Base-by-base conservation (phyloP, 2,329 filamentous ascomycete species). In the Fusarium incarnatum region DNA sequence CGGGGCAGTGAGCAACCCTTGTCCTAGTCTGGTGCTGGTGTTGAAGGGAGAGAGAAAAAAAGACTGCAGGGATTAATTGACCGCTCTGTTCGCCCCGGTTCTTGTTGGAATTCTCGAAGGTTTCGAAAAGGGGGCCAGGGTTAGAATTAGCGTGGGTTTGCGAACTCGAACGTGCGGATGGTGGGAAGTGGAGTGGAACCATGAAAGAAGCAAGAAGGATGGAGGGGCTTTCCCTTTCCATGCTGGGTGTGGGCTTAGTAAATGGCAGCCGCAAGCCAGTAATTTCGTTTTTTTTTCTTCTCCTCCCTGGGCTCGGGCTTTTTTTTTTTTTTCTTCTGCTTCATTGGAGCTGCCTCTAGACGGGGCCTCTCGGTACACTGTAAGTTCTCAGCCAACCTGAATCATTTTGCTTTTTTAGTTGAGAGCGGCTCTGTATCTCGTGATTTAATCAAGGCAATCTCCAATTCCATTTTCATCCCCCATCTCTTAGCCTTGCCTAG, bases 51-150 rank as follows among this genome's bases (percentile, higher is more conserved):
- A 60, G 60, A 59, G 28, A 56, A 40, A 28, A 56, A 59, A 47
- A 49, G 55, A 9, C 32, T 41, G 23, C 66, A 75, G 63, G 73
- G 72, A 67, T 57, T 16, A 30, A 72, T 66, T 75, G 73, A 76
- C 74, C 74, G 74, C 74, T 52, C 49, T 67, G 71, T 71, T 76
- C 72, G 69, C 69, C 72, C 73, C 73, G 44, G 63, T 68, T 75
- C 66, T 74, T 63, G 56, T 67, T 72, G 55, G 69, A 60, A 76
- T 76, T 76, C 74, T 76, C 72, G 74, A 76, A 76, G 74, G 72
- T 75, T 76, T 76, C 74, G 73, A 76, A 76, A 71, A 76, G 63
- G 69, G 68, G 72, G 72, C 72, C 64, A 71, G 68, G 73, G 70
- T 71, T 62, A 52, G 58, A 41, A 49, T 54, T 60, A 57, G 72